These are phyloP conservation scores for Leishmania tarentolae DNA, from an alignment of 208 protist species.

Conservation along the genomic window DNA sequence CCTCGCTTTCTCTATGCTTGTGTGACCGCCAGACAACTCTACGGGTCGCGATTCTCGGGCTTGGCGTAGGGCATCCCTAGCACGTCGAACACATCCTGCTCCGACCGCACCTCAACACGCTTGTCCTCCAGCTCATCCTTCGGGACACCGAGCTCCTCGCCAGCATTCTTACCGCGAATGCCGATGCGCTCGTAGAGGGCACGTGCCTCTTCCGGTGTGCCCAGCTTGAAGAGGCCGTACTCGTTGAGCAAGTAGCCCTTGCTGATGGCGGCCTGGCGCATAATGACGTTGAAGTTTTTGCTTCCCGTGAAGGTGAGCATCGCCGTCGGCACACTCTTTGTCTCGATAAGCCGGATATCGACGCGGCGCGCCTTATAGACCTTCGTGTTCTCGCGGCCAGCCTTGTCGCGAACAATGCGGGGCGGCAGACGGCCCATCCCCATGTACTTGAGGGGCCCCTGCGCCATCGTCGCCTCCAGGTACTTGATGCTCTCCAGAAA, in stretches of 20 bases:
- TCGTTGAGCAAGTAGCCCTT: constrained; percentile 91
- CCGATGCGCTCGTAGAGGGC: constrained; percentile 76
- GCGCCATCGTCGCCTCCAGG: constrained; percentile 89
- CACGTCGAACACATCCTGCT: constrained; percentile 88
- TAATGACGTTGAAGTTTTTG: constrained; percentile 94
- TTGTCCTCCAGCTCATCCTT: constrained; percentile 86
- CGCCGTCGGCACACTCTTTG: constrained; percentile 81
- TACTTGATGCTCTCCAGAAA: constrained; percentile 65
- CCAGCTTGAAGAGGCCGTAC: constrained; percentile 88
- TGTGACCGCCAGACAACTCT: too few species aligned
- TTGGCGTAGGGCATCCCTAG: constrained; percentile 86
- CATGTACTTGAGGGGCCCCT: constrained; percentile 90
- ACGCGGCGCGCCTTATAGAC: constrained; percentile 90
- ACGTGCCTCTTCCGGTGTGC: constrained; percentile 79
- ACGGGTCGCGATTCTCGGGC: constrained; percentile 87
- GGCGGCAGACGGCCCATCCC: constrained; percentile 87
- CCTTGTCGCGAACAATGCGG: constrained; percentile 67
- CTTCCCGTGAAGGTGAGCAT: constrained; percentile 94
- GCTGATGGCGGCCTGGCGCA: constrained; percentile 90
- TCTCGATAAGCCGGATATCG: constrained; percentile 91
- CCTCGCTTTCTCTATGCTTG: not conserved
- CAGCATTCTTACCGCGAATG: constrained; percentile 73
- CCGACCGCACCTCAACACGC: constrained; percentile 72
- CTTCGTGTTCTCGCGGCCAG: constrained; percentile 69
- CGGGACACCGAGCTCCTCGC: constrained; percentile 79